Base-by-base conservation (phyloP, 331 rosid species). In the Prunus yedoensis region DNA sequence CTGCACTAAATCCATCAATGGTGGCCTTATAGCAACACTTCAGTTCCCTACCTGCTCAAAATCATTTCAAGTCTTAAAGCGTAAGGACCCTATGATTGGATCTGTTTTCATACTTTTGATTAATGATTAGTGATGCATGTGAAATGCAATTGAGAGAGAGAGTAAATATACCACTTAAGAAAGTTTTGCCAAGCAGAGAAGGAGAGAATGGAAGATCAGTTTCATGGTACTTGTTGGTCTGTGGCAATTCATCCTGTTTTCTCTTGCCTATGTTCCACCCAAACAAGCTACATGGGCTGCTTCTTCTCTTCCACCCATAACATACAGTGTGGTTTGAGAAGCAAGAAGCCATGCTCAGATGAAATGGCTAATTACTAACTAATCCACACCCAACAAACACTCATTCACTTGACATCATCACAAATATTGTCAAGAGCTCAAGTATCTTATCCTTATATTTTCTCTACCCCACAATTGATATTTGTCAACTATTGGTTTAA, bases 21-120 rank as follows among this genome's bases (percentile, higher is more conserved):
- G 93, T 85, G 50, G 97, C 99, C 80, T 75, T 90, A 18, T 90
- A 95, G 86, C 97, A 95, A 84, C 97, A 92, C 59, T 89, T 90
- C 20, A 92, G 89, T 56, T 92, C 97, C 87, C 88, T 92, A n/a
- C 96, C 99, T 94, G 85, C 56, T 78, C 56, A 83, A 38, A 53
- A 76, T 49, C 60, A n/a, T 74, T 15, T 15, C 0, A 18, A 11
- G 20, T 28, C 54, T 2, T 49, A 2, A 30, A 71, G 14, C 56
- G 21, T 17, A 12, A 38, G 41, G 8, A 38, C 68, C 66, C 54
- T 72, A 13, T 35, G 21, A 15, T 59, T 25, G 59, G 28, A 73
- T 73, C 57, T 73, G 77, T 43, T 73, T 41, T 25, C 68, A 58
- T 43, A 45, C 46, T 58, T 73, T 25, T 69, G 60, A 32, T 71